These are phyloP conservation scores for Penicillium sp. DNA, from an alignment of 2,329 filamentous ascomycete genomes.

Conservation along the genomic window DNA sequence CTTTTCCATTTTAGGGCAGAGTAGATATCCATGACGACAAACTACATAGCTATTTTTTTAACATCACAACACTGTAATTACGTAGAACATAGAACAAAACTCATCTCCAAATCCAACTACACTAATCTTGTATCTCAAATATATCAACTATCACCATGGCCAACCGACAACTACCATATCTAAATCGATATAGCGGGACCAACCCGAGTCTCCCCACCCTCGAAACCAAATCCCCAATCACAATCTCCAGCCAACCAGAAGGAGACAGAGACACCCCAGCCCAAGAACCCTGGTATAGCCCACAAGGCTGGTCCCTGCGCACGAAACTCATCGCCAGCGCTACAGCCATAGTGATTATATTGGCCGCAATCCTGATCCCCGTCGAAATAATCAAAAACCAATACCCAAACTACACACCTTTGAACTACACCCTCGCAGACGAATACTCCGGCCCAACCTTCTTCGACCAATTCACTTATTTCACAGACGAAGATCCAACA, in stretches of 20 bases:
- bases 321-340: constrained; percentile 50
- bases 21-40: constrained; percentile 8
- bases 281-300: constrained; percentile 45
- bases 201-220: constrained; percentile 22
- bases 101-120: neutral
- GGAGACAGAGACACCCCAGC: constrained; percentile 5
- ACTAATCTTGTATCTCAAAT: neutral
- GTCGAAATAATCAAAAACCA: constrained; percentile 40
- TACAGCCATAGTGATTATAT: constrained; percentile 43
- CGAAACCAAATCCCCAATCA: constrained; percentile 19
- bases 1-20: neutral
- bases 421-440: constrained; percentile 45
- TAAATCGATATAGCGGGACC: constrained; percentile 23
- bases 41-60: neutral
- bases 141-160: constrained; percentile 12
- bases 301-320: constrained; percentile 55
- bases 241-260: constrained; percentile 14
- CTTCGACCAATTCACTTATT: constrained; percentile 50
- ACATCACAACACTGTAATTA: neutral
- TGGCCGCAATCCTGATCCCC: constrained; percentile 51
- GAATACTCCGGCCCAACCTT: constrained; percentile 45
- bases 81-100: neutral
- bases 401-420: constrained; percentile 46
- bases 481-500: constrained; percentile 46
- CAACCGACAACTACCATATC: constrained; percentile 17